Conservation (phyloP, 2,329 filamentous ascomycete genomes). For the Verticillium klebahnii region DNA sequence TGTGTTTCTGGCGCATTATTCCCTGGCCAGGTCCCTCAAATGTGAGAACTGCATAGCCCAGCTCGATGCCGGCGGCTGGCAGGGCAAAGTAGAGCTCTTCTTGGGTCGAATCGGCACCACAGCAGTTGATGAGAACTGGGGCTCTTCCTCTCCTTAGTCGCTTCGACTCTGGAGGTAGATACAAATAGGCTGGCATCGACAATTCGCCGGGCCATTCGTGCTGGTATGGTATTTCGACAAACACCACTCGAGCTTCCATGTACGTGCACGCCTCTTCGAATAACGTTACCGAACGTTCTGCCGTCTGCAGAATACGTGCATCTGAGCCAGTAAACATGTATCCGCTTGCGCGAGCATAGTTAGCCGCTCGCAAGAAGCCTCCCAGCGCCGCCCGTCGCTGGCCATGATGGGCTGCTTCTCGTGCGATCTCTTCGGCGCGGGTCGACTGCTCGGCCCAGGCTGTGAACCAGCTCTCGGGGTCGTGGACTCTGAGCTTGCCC, state of each 20-base stretch:
- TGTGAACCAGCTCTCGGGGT: conserved; percentile 33
- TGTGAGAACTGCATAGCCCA: conserved; percentile 37
- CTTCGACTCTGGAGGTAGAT: conserved; percentile 20
- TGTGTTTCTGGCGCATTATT: conserved; percentile 20
- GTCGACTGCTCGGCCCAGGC: conserved; percentile 26
- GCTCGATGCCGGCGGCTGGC: conserved; percentile 14
- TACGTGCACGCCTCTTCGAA: conserved; percentile 22
- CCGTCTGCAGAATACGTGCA: conserved; percentile 19
- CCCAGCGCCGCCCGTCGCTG: conserved; percentile 24
- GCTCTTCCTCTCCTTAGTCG: conserved; percentile 16
- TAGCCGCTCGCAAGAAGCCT: conserved; percentile 34
- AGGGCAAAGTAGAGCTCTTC: conserved; percentile 35
- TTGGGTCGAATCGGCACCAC: conserved; percentile 29
- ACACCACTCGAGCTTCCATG: conserved; percentile 20
- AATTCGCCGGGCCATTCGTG: conserved; percentile 9
- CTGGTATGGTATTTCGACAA: conserved; percentile 33
- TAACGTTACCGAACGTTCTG: conserved; percentile 16
- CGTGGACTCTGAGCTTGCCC: conserved; percentile 27
- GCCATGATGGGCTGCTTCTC: conserved; percentile 23
- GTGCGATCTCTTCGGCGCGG: conserved; percentile 26
- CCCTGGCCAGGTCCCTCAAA: conserved; percentile 44
- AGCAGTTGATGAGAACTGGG: conserved; percentile 28
- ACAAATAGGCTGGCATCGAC: conserved; percentile 30
- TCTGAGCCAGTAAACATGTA: conserved; percentile 18
- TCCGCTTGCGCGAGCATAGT: conserved; percentile 31